These are phyloP conservation scores for Alternaria triticina DNA, from an alignment of 2,329 filamentous ascomycete genomes.

Conservation along the genomic window DNA sequence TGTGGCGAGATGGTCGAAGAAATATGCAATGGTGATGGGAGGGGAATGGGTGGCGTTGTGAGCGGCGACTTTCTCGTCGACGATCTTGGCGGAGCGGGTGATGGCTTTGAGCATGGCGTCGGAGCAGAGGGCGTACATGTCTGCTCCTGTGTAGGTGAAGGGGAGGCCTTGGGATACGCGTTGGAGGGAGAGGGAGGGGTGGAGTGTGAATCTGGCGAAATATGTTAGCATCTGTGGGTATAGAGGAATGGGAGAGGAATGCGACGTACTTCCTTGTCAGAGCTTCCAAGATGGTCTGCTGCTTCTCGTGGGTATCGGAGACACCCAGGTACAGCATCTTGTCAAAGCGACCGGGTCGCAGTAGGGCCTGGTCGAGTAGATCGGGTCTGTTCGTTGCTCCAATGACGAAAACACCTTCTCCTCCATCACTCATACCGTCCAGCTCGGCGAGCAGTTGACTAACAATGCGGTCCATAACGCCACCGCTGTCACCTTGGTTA, in stretches of 20 bases:
- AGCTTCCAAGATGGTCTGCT: conserved; percentile 91
- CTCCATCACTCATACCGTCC: conserved; percentile 95
- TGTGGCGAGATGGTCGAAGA: conserved; percentile 90
- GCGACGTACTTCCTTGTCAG: conserved; percentile 86
- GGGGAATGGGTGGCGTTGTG: conserved; percentile 61
- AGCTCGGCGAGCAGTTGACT: conserved; percentile 93
- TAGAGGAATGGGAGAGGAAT: neutral
- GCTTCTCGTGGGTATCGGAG: conserved; percentile 95
- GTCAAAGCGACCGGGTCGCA: conserved; percentile 91
- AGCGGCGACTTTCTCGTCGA: conserved; percentile 80
- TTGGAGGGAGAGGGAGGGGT: conserved; percentile 77
- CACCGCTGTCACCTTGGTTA: conserved; percentile 95
- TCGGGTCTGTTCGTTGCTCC: conserved; percentile 96
- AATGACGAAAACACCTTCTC: conserved; percentile 89
- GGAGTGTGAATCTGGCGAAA: conserved; percentile 74
- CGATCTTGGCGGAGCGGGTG: conserved; percentile 81
- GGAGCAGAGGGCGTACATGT: conserved; percentile 95
- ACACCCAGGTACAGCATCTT: conserved; percentile 98
- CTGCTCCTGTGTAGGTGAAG: conserved; percentile 96
- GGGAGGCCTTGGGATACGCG: conserved; percentile 79
- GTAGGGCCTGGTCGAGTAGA: conserved; percentile 84
- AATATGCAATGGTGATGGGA: conserved; percentile 84
- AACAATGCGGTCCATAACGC: conserved; percentile 98
- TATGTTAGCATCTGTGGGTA: neutral
- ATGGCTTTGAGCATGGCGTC: conserved; percentile 99